phyloP scores from a whole-genome alignment of 2,329 filamentous ascomycete species.

The Xylaria arbuscula region DNA sequence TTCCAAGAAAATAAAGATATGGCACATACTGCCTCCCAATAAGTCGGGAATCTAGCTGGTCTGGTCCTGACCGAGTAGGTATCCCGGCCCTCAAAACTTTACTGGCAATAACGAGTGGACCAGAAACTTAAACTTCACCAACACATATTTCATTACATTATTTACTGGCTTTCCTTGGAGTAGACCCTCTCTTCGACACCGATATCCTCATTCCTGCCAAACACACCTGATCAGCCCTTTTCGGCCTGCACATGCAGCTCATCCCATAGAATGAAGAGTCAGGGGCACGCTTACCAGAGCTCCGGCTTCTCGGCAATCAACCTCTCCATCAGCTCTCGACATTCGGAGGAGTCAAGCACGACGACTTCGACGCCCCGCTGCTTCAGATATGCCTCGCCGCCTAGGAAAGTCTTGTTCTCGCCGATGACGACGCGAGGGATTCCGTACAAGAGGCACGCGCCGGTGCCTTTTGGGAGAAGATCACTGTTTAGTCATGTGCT shows the following conservation, averaged over 20 bases:
- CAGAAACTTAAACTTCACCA: not conserved
- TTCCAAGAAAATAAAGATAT: not conserved
- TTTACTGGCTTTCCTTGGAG: slow-evolving; percentile 41
- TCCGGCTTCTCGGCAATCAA: slow-evolving; percentile 79
- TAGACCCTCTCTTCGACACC: slow-evolving; percentile 49
- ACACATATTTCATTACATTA: not conserved
- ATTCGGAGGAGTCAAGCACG: slow-evolving; percentile 74
- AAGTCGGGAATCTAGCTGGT: not conserved
- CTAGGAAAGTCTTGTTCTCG: slow-evolving; percentile 80
- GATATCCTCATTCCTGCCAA: slow-evolving; percentile 49
- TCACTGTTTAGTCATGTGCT: slow-evolving; percentile 7
- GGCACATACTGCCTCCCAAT: not conserved
- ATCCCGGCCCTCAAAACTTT: not conserved
- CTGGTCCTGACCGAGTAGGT: not conserved
- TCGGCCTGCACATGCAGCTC: not conserved
- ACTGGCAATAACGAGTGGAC: not conserved
- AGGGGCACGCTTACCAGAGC: slow-evolving; percentile 67
- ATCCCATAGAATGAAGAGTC: not conserved
- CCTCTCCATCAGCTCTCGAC: slow-evolving; percentile 74
- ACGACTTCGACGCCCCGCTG: slow-evolving; percentile 77
- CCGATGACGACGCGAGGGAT: slow-evolving; percentile 79
- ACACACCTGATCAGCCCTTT: not conserved
- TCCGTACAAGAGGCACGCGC: slow-evolving; percentile 80
- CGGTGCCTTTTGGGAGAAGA: slow-evolving; percentile 60
- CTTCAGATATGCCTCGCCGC: slow-evolving; percentile 77